Conservation (phyloP, 331 rosid species). For the Quercus lobata region DNA sequence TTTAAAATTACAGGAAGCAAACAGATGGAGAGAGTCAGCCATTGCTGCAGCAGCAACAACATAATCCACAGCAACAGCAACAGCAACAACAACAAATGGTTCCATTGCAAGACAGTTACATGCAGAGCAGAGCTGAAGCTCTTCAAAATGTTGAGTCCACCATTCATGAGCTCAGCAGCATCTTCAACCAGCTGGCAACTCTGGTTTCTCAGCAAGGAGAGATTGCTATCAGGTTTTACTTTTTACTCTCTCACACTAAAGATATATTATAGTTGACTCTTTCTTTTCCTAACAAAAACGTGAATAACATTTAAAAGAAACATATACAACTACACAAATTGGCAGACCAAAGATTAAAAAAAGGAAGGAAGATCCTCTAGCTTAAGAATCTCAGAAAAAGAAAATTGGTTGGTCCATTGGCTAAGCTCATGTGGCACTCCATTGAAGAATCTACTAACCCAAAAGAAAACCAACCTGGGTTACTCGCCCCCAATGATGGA, state of each 20-base stretch:
- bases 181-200: slow-evolving; percentile 90
- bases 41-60: slow-evolving; percentile 53
- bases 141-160: slow-evolving; percentile 96
- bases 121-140: slow-evolving; percentile 98
- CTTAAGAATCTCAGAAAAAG: too few species aligned
- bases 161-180: slow-evolving; percentile 88
- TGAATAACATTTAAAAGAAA: too few species aligned
- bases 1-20: slow-evolving; percentile 54
- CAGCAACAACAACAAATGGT: slow-evolving; percentile 72
- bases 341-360: too few species aligned
- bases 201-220: slow-evolving; percentile 98
- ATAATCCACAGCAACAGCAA: slow-evolving; percentile 41
- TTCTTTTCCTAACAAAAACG: too few species aligned
- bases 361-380: too few species aligned
- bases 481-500: too few species aligned
- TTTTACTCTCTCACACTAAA: slow-evolving; percentile 8
- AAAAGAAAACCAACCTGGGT: too few species aligned
- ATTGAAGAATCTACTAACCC: too few species aligned
- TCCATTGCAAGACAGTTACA: slow-evolving; percentile 88
- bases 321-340: too few species aligned
- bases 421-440: too few species aligned
- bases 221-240: slow-evolving; percentile 78
- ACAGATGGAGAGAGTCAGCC: slow-evolving; percentile 84
- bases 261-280: background rate
- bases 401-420: too few species aligned